Evolutionary conservation across 257 asterid genomes (phyloP).

Genomic region (Phtheirospermum japonicum): DNA sequence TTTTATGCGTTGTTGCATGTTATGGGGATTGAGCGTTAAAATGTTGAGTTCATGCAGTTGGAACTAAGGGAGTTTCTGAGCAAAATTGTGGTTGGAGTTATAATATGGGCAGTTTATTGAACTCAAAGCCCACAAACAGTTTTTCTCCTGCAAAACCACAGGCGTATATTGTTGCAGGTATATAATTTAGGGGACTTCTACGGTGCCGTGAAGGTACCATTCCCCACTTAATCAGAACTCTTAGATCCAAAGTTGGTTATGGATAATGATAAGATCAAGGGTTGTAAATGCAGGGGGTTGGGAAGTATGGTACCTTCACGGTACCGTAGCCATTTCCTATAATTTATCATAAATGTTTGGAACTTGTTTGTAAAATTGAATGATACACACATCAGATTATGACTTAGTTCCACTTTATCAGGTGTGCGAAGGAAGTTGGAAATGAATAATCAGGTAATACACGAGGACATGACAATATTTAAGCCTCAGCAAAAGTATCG

Average conservation of each 20-base stretch:
- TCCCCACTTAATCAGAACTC: too few relatives aligned
- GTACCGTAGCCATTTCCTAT: too few relatives aligned
- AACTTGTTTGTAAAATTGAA: neutral
- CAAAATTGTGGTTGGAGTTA: constrained; percentile 46
- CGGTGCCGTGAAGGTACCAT: too few relatives aligned
- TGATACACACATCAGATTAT: neutral
- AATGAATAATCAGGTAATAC: constrained; percentile 3
- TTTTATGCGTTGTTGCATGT: constrained; percentile 6
- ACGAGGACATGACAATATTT: neutral
- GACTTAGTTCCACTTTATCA: neutral
- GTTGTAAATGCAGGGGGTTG: too few relatives aligned
- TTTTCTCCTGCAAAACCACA: constrained; percentile 46
- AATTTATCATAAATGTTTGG: neutral
- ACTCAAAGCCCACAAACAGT: constrained; percentile 47
- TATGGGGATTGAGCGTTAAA: neutral
- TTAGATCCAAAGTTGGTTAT: too few relatives aligned
- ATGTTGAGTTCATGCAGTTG: constrained; percentile 40
- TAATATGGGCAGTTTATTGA: constrained; percentile 38
- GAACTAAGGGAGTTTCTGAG: constrained; percentile 43
- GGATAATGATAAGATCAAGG: too few relatives aligned
- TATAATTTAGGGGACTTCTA: too few relatives aligned
- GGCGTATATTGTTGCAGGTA: constrained; percentile 50
- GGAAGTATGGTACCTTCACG: too few relatives aligned
- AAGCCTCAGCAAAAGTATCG: constrained; percentile 74
- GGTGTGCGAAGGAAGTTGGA: constrained; percentile 9